phyloP scores from a whole-genome alignment of 345 rosid genomes.

The Kernera saxatilis region DNA sequence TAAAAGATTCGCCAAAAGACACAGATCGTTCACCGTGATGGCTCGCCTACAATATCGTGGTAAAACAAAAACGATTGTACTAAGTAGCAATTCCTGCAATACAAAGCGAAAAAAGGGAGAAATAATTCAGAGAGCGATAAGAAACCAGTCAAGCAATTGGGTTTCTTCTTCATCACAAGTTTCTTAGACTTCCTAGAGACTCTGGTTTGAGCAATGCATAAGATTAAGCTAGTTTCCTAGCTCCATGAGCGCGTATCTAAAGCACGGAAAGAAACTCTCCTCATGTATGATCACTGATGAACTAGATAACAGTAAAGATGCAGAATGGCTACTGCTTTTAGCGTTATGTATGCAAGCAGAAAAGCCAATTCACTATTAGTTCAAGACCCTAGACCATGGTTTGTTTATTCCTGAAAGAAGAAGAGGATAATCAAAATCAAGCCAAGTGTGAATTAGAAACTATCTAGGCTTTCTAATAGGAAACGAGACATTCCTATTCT shows the following conservation, averaged over 20 bases:
- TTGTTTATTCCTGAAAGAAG: not conserved
- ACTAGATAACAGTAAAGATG: not conserved
- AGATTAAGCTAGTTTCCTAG: not conserved
- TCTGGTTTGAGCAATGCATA: not conserved
- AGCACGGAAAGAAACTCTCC: not conserved
- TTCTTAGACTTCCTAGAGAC: constrained; percentile 5
- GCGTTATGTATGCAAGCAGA: not conserved
- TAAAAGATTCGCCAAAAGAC: constrained; percentile 30
- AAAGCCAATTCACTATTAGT: not conserved
- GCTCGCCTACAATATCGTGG: constrained; percentile 41
- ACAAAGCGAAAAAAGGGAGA: constrained; percentile 9
- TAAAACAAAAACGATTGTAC: constrained; percentile 35
- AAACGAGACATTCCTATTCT: not conserved
- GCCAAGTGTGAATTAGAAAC: constrained; percentile 1
- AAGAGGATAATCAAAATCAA: constrained; percentile 1
- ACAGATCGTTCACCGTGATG: constrained; percentile 29
- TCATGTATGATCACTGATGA: not conserved
- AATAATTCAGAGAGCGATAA: not conserved
- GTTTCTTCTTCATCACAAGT: constrained; percentile 11
- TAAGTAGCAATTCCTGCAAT: constrained; percentile 40
- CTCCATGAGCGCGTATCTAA: not conserved
- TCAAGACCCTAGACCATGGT: not conserved
- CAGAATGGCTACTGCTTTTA: not conserved
- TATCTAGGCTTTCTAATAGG: constrained; percentile 13
- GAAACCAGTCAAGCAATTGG: constrained; percentile 2